These are phyloP conservation scores for Chytriomyces hyalinus DNA, from an alignment of 192 early-diverging fungal species.

Conservation along the genomic window DNA sequence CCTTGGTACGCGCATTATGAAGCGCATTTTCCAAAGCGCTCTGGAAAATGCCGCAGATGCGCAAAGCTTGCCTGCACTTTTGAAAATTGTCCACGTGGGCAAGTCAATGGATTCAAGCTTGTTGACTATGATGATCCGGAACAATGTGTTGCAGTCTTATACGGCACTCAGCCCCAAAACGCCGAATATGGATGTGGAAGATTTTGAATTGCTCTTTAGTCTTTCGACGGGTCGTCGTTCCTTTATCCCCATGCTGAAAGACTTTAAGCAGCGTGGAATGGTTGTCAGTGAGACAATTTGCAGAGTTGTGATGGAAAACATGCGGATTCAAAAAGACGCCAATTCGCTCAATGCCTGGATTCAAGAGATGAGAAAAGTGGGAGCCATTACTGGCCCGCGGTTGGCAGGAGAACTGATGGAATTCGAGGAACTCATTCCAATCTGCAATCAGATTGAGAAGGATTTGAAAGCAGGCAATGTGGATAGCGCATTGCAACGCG, in stretches of 20 bases:
- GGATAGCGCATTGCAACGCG: not conserved
- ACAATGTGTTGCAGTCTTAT: no score
- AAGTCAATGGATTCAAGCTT: no score
- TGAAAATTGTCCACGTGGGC: no score
- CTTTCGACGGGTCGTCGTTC: not conserved
- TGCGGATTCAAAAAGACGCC: not conserved
- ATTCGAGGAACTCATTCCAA: not conserved
- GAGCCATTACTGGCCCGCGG: not conserved
- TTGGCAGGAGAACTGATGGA: not conserved
- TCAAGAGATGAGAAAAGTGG: not conserved
- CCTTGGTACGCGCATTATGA: no score
- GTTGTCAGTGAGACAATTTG: not conserved
- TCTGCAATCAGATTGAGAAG: not conserved
- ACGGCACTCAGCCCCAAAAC: no score
- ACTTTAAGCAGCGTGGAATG: not conserved
- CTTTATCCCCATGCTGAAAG: not conserved
- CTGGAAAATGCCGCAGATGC: no score
- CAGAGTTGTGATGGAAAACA: not conserved
- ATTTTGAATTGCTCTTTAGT: conserved; percentile 8
- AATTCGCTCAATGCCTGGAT: not conserved
- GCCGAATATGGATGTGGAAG: not conserved
- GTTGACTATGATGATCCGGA: no score
- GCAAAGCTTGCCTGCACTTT: no score
- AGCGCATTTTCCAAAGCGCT: no score
- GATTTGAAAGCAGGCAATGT: not conserved